Evolutionary conservation across 352 stramenopile genomes (phyloP).

Genomic region (Aphanomyces astaci): DNA sequence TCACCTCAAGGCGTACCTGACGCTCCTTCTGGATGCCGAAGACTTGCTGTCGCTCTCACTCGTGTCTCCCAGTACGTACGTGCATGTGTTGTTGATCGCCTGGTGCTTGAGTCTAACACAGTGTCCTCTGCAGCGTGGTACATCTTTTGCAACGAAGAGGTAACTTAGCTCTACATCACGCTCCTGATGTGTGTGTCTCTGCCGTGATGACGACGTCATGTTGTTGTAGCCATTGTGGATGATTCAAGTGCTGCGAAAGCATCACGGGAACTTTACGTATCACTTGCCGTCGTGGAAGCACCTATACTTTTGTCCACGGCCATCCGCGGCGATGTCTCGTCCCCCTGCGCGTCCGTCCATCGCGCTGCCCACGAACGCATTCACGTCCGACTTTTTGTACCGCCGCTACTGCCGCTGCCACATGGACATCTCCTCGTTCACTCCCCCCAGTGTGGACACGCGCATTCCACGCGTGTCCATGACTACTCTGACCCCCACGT

Average conservation of each 20-base stretch:
- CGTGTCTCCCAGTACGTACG: slow-evolving; percentile 57
- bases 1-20: slow-evolving; percentile 67
- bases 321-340: slow-evolving; percentile 25
- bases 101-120: neutral
- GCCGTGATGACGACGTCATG: neutral
- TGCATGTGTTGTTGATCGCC: neutral
- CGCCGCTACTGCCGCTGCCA: slow-evolving; percentile 77
- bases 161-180: neutral
- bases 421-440: slow-evolving; percentile 60
- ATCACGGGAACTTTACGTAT: slow-evolving; percentile 61
- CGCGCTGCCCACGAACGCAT: slow-evolving; percentile 30
- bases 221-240: slow-evolving; percentile 66
- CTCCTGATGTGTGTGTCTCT: neutral
- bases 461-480: slow-evolving; percentile 50
- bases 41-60: slow-evolving; percentile 57
- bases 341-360: slow-evolving; percentile 24
- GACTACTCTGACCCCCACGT: slow-evolving; percentile 32
- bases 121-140: slow-evolving; percentile 22
- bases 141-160: slow-evolving; percentile 14
- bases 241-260: slow-evolving; percentile 59
- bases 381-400: slow-evolving; percentile 77
- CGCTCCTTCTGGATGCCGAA: slow-evolving; percentile 53
- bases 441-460: slow-evolving; percentile 39
- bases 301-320: slow-evolving; percentile 65
- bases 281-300: slow-evolving; percentile 53